phyloP scores from a whole-genome alignment of 345 rosid species.

The Geranium brycei region DNA sequence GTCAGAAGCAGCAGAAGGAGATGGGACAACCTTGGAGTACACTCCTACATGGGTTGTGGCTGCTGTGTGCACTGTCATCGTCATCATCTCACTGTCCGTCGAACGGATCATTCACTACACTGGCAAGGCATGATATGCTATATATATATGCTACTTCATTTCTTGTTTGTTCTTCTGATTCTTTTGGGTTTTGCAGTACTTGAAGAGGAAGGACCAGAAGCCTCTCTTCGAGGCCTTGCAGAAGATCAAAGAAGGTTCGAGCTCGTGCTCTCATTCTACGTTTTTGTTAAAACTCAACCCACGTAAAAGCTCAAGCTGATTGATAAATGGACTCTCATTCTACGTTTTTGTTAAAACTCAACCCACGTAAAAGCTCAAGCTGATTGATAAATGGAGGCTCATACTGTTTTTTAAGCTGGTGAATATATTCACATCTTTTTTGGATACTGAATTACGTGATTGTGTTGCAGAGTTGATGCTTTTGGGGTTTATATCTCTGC shows the following conservation, averaged over 20 bases:
- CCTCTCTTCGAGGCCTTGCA: constrained; percentile 69
- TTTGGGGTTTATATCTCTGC: constrained; percentile 72
- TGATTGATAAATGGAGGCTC: background rate
- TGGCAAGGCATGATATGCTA: constrained; percentile 45
- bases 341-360: background rate
- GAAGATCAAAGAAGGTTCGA: constrained; percentile 74
- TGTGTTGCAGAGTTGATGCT: constrained; percentile 66
- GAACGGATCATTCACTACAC: constrained; percentile 55
- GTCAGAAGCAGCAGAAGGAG: constrained; percentile 34
- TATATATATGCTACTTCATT: too few relatives aligned
- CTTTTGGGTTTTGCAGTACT: constrained; percentile 19
- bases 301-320: background rate
- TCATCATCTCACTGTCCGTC: constrained; percentile 47
- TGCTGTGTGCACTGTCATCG: constrained; percentile 62
- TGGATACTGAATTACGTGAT: too few relatives aligned
- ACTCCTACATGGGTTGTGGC: constrained; percentile 90
- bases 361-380: background rate
- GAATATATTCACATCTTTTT: too few relatives aligned
- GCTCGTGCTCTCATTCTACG: background rate
- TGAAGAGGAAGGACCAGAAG: constrained; percentile 52
- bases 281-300: background rate
- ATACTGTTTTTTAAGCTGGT: too few relatives aligned
- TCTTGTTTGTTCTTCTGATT: background rate
- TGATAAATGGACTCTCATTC: too few relatives aligned
- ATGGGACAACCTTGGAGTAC: constrained; percentile 45